Evolutionary conservation across 2,329 filamentous ascomycete species (phyloP).

Genomic region (Arthroderma sp.): DNA sequence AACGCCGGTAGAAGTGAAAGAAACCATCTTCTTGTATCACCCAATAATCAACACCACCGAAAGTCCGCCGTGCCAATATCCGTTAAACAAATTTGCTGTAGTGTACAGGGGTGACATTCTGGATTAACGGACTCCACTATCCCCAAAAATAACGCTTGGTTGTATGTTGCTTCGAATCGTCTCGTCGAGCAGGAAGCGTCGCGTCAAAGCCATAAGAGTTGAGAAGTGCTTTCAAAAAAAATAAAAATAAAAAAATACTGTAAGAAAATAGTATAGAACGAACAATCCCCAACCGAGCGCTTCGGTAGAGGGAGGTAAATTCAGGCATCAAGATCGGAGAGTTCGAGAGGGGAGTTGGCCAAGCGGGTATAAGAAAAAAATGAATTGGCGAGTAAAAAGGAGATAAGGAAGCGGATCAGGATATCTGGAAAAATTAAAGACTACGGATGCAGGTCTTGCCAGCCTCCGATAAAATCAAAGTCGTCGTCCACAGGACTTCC

Average conservation of each 20-base stretch:
- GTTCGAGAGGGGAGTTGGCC: constrained; percentile 4
- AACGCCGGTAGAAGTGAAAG: too few species aligned
- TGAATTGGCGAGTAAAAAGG: constrained; percentile 7
- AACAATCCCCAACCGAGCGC: constrained; percentile 1
- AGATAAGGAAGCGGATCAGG: constrained; percentile 10
- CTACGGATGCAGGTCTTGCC: constrained; percentile 58
- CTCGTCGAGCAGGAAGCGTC: too few species aligned
- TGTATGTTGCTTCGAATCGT: too few species aligned
- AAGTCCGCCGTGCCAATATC: too few species aligned
- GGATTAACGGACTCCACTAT: too few species aligned
- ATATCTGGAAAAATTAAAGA: constrained; percentile 14
- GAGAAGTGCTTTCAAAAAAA: constrained; percentile 5
- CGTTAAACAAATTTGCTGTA: too few species aligned
- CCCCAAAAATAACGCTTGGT: too few species aligned
- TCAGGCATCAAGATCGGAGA: not conserved
- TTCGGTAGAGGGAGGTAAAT: too few species aligned
- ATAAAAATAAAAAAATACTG: constrained; percentile 1
- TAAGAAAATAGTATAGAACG: constrained; percentile 3
- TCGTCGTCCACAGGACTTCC: constrained; percentile 42
- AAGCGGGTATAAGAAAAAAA: not conserved
- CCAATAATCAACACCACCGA: too few species aligned
- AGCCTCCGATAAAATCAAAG: constrained; percentile 90
- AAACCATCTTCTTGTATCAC: too few species aligned
- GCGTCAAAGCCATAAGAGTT: not conserved
- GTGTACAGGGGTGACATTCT: too few species aligned